Evolutionary conservation across 495 filamentous ascomycete genomes (phyloP).

Genomic region (Penicillium simplicissimum): DNA sequence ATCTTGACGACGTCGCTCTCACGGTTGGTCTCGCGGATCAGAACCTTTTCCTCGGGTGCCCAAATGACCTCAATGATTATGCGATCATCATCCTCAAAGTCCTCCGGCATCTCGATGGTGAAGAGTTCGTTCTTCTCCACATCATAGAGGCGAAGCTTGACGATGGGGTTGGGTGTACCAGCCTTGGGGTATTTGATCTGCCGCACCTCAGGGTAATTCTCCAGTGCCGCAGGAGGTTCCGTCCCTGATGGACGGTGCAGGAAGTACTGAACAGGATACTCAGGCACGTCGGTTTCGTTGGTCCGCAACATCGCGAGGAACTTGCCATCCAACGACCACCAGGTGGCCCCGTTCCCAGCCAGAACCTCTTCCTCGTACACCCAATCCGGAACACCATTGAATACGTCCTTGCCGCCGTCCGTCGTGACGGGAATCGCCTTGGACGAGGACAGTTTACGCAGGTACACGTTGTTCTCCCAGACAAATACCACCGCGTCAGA

Average conservation of each 20-base stretch:
- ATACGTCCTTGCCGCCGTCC: slow-evolving; percentile 82
- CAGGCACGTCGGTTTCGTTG: slow-evolving; percentile 87
- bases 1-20: slow-evolving; percentile 89
- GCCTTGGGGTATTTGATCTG: slow-evolving; percentile 98
- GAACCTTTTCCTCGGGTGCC: slow-evolving; percentile 74
- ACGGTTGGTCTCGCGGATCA: slow-evolving; percentile 89
- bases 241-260: slow-evolving; percentile 82
- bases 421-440: slow-evolving; percentile 72
- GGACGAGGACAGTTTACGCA: slow-evolving; percentile 67
- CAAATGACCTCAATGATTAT: slow-evolving; percentile 93
- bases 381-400: slow-evolving; percentile 98
- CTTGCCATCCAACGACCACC: slow-evolving; percentile 89
- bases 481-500: slow-evolving; percentile 86
- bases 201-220: slow-evolving; percentile 86
- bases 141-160: slow-evolving; percentile 87
- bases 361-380: slow-evolving; percentile 99
- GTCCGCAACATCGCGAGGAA: slow-evolving; percentile 90
- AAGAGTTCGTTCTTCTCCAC: slow-evolving; percentile 78
- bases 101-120: slow-evolving; percentile 70
- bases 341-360: slow-evolving; percentile 74
- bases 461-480: slow-evolving; percentile 81
- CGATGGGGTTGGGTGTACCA: slow-evolving; percentile 88
- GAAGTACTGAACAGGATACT: slow-evolving; percentile 94
- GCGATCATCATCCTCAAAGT: slow-evolving; percentile 77
- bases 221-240: slow-evolving; percentile 67